A percentile compares a stretch with the other conserved stretches of the same genome.
Evolutionary conservation across 306 rosid species (phyloP).

Genomic region (Cicer arietinum): DNA sequence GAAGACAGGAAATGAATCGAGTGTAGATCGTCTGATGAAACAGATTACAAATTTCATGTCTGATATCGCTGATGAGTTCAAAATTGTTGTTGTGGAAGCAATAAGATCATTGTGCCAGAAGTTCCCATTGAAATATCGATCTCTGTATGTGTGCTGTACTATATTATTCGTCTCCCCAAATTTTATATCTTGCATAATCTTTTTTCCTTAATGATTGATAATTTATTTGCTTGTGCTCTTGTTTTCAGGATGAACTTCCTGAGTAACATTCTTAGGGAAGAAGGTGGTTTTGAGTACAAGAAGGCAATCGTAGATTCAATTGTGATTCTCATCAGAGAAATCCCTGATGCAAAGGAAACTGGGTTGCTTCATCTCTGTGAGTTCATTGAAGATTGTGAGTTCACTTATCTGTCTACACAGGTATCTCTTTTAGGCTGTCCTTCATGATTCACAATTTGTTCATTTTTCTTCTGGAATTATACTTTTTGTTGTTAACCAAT

Average conservation of each 20-base stretch:
- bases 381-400: slow-evolving; percentile 98
- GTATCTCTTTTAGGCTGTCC: slow-evolving; percentile 50
- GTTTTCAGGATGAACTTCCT: slow-evolving; percentile 90
- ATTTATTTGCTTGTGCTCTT: slow-evolving; percentile 38
- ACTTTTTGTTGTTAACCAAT: slow-evolving; percentile 26
- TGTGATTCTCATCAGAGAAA: slow-evolving; percentile 93
- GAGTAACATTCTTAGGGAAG: slow-evolving; percentile 96
- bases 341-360: slow-evolving; percentile 92
- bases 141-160: slow-evolving; percentile 61
- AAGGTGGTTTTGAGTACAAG: slow-evolving; percentile 98
- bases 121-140: slow-evolving; percentile 90
- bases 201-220: slow-evolving; percentile 7
- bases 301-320: slow-evolving; percentile 98
- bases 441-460: slow-evolving; percentile 36
- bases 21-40: slow-evolving; percentile 98
- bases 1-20: slow-evolving; percentile 97
- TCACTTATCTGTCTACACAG: slow-evolving; percentile 99
- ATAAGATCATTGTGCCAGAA: slow-evolving; percentile 94
- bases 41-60: slow-evolving; percentile 98
- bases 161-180: neutral
- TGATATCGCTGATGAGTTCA: slow-evolving; percentile 97
- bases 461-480: slow-evolving; percentile 30
- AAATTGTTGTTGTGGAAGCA: slow-evolving; percentile 98
- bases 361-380: slow-evolving; percentile 99
- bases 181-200: slow-evolving; percentile 13